A percentile compares a stretch with the other conserved stretches of the same genome.
Conservation (phyloP, 1,284 basidiomycete genomes). For the Marasmius fiardii region DNA sequence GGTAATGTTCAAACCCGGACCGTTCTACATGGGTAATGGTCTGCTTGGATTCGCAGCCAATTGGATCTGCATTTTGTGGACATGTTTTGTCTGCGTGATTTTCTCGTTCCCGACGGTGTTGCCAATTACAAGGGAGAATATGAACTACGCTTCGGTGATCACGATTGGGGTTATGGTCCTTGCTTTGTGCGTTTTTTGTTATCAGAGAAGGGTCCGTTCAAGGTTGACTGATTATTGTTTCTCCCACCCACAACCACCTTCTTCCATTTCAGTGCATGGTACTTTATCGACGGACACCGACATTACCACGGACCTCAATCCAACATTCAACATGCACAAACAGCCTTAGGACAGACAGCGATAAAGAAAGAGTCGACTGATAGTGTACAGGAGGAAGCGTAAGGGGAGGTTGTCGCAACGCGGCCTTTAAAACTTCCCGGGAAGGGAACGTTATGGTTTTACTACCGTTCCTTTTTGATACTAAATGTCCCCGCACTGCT, state of each 20-base stretch:
- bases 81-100: constrained; percentile 64
- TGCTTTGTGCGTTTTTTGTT: constrained; percentile 32
- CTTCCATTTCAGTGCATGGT: constrained; percentile 38
- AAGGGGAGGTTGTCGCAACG: too few species aligned
- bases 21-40: constrained; percentile 82
- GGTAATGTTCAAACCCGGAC: constrained; percentile 83
- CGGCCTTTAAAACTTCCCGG: too few species aligned
- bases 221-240: constrained; percentile 1
- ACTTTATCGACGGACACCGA: constrained; percentile 39
- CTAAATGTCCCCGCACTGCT: too few species aligned
- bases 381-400: too few species aligned
- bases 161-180: constrained; percentile 43
- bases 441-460: too few species aligned
- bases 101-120: constrained; percentile 69
- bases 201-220: too few species aligned
- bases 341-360: neutral
- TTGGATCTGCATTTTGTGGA: constrained; percentile 66
- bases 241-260: too few species aligned
- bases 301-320: constrained; percentile 48
- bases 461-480: too few species aligned
- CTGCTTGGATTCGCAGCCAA: constrained; percentile 65
- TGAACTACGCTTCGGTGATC: constrained; percentile 75
- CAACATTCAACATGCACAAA: constrained; percentile 25
- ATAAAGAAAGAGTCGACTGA: too few species aligned
- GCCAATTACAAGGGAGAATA: constrained; percentile 69